Base-by-base conservation (phyloP, 2,329 filamentous ascomycete species). In the Nemania serpens region DNA sequence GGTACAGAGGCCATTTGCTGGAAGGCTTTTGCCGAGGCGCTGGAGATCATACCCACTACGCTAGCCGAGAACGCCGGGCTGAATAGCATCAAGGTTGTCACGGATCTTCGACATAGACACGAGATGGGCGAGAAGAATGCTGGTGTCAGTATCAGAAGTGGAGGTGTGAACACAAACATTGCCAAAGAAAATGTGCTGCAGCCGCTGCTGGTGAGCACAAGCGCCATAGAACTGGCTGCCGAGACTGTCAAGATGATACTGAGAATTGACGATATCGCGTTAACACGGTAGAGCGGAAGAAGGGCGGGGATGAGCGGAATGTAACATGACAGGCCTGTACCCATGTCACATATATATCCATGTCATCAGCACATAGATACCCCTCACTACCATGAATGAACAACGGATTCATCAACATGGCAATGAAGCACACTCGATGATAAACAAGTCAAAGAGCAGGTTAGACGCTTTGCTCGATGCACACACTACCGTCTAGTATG, bases 81-180 rank as follows among this genome's bases (percentile, higher is more conserved):
- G 66, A 99, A 99, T 84, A 94, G 91, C 76, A 99, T 99, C 84
- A 97, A 96, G 81, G 95, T 99, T 29, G 95, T 99, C 48, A 99
- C 95, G 25, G 95, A 98, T 72, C 81, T 99, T 73, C 86, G 95
- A 74, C 93, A 97, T 79, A 88, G 93, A 72, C 95, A 99, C 78
- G 95, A 95, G 70, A 89, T 93, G 78, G 95, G 94, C 58, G 93
- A 98, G 84, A 90, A 89, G 81, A 97, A 96, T 72, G 95, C 96
- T 1, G 96, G 95, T 70, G 93, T 99, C 66, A 97, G 93, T 80
- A 98, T 99, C 83, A 95, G 97, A 84, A 94, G 91, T 66, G 94
- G 95, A 42, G 95, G 95, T 61, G 95, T 99, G 67, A 97, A 97
- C 84, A 88, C 90, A 69, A 96, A 99, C 80, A 98, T 98, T 74